These are phyloP conservation scores for Purpureocillium lavendulum DNA, from an alignment of 2,329 filamentous ascomycete genomes.

Conservation along the genomic window DNA sequence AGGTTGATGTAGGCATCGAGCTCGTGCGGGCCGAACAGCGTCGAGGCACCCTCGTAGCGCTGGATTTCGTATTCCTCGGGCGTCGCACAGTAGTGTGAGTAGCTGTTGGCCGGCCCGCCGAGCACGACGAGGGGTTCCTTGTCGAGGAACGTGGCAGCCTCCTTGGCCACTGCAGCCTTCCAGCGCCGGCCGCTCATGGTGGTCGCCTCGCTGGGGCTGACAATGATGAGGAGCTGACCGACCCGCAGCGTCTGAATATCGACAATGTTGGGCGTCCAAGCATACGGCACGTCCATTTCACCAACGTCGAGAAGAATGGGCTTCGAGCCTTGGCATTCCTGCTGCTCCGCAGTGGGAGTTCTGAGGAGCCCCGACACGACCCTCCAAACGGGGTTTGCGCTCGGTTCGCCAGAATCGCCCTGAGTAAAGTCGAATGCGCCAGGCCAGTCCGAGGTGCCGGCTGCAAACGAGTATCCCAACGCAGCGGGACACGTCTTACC, in stretches of 20 bases:
- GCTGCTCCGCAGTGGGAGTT: slow-evolving; percentile 60
- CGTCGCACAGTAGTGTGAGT: slow-evolving; percentile 75
- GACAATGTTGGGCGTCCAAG: slow-evolving; percentile 85
- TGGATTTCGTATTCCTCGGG: slow-evolving; percentile 76
- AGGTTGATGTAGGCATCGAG: slow-evolving; percentile 83
- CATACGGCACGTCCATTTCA: slow-evolving; percentile 67
- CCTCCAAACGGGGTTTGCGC: slow-evolving; percentile 67
- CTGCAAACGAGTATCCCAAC: slow-evolving; percentile 86
- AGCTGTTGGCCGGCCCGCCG: slow-evolving; percentile 83
- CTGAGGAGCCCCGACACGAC: slow-evolving; percentile 67
- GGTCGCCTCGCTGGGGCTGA: slow-evolving; percentile 79
- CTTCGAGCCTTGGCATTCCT: slow-evolving; percentile 70
- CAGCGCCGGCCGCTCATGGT: slow-evolving; percentile 89
- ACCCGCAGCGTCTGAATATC: slow-evolving; percentile 81
- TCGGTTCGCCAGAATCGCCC: slow-evolving; percentile 64
- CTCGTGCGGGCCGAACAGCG: slow-evolving; percentile 75
- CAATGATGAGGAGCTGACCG: slow-evolving; percentile 75
- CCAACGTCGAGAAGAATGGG: slow-evolving; percentile 85
- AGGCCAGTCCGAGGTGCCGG: slow-evolving; percentile 84
- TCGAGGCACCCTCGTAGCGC: slow-evolving; percentile 92
- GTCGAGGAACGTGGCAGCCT: slow-evolving; percentile 39
- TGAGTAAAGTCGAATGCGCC: slow-evolving; percentile 92
- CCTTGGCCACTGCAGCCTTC: slow-evolving; percentile 57
- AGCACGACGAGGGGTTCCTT: slow-evolving; percentile 67
- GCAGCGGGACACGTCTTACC: slow-evolving; percentile 78